These are phyloP conservation scores for Fagopyrum homotropicum DNA, from an alignment of 148 eudicot species.

Conservation along the genomic window DNA sequence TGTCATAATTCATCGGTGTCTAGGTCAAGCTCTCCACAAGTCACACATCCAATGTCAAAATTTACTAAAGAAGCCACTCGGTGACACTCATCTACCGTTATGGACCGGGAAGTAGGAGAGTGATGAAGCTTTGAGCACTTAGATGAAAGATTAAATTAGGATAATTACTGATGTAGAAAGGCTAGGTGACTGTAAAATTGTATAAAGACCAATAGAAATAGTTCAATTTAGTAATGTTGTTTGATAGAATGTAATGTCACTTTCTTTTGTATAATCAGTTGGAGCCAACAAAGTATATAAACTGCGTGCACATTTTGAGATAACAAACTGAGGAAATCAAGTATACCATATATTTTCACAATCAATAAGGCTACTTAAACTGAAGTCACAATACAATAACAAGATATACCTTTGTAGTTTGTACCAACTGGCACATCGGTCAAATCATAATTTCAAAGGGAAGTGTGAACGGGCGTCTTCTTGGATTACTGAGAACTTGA, in stretches of 20 bases:
- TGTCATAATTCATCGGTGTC: too few species aligned
- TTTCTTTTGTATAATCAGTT: neutral
- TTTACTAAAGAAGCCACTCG: neutral
- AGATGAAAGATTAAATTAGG: neutral
- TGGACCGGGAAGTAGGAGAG: neutral
- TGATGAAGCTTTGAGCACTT: neutral
- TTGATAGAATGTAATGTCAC: neutral
- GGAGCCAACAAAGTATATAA: neutral
- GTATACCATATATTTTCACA: neutral
- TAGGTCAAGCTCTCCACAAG: too few species aligned
- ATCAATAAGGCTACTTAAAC: neutral
- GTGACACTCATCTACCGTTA: neutral
- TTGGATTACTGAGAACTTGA: too few species aligned
- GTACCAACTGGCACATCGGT: too few species aligned
- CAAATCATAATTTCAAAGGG: too few species aligned
- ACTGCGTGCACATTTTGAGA: neutral
- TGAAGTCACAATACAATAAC: conserved; percentile 3
- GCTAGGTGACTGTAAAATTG: neutral
- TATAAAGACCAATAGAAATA: neutral
- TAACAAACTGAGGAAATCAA: neutral
- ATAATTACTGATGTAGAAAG: neutral
- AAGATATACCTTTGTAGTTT: too few species aligned
- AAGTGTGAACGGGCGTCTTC: too few species aligned
- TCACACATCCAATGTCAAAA: neutral
- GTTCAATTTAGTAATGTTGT: neutral